Base-by-base conservation (phyloP, 1,284 basidiomycete species). In the Inonotus hispidus region DNA sequence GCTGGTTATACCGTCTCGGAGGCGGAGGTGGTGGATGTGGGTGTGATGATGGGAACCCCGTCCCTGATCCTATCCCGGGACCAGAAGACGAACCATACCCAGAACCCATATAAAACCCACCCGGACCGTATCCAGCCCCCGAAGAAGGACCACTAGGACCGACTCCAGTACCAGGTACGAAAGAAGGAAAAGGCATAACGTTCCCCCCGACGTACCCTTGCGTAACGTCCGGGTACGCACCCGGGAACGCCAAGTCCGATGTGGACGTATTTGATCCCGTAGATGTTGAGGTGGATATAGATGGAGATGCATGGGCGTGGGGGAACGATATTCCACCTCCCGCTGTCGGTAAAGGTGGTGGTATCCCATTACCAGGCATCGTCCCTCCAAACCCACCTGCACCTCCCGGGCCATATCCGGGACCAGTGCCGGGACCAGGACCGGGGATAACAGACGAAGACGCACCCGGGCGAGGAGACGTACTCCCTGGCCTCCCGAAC, bases 391-490 rank as follows among this genome's bases (percentile, higher is more conserved):
- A 4, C 32, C 32, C 32, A 4, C 32, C 16, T 13, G n/a, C 16
- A n/a, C n/a, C n/a, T n/a, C 19, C 41, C 41, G 16, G 16, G 19
- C 19, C 38, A 39, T 39, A 39, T 13, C 13, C 19, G n/a, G 41
- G 16, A 14, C 19, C 41, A 43, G 8, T 7, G 16, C 41, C n/a
- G 41, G 41, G 41, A 43, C 19, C 11, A 21, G 25, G 14, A 21
- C 46, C 23, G 6, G 46, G 46, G 60, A 55, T 7, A 45, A 38
- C 14, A 13, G 53, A 56, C 23, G 64, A 60, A 11, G 60, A 60
- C 13, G 38, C n/a, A n/a, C n/a, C n/a, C 16, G 41, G 41, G n/a
- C 19, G 16, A 21, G 41, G 16, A 43, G 41, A 43, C 19, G 41
- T 43, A 21, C 41, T 43, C 11, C 41, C n/a, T 7, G 41, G 16